Evolutionary conservation across 106 monocot species (phyloP), one percentile per base, ranked within the genome.

Genomic region (Acorus gramineus): DNA sequence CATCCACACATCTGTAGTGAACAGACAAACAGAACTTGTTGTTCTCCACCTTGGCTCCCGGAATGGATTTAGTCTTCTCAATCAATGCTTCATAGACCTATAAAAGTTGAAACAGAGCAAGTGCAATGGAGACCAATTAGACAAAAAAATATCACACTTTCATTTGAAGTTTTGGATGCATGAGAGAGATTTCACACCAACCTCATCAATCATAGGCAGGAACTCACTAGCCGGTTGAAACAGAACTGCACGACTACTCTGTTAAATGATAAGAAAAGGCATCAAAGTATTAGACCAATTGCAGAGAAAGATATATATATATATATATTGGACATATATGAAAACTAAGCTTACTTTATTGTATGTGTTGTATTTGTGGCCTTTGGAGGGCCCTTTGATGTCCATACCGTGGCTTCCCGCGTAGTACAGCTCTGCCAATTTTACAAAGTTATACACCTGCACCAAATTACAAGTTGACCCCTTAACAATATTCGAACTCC

Each of bases 331-430:
- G 55, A 58, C 4, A 54, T 5, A 49, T 55, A 64, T 63, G 63
- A 68, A 42, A 8, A 50, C 76, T 42, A 47, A 80, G 80, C 60
- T 82, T 70, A 60, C 79, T 47, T 69, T 77, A 82, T 28, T 28
- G 28, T 28, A 28, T 28, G 0, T 28, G 50, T 63, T 74, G 74
- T 75, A 64, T 42, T 63, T 80, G 14, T 49, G 64, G 1, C 52
- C 73, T 52, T 75, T 83, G 56, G 61, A 66, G 56, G 89, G 87
- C 47, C 78, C 85, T 69, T 85, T 88, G 42, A 93, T 93, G 80
- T 93, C 93, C 93, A 93, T 85, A 48, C 93, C 93, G 71, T 91
- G 90, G 76, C 90, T 86, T 4, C 90, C 90, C 11, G 85, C 90
- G 44, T 91, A 91, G 74, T 78, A 91, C 9, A 91, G 62, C 71